These are phyloP conservation scores for Zoysia japonica DNA, from an alignment of 176 grass and related monocot species.

Conservation along the genomic window DNA sequence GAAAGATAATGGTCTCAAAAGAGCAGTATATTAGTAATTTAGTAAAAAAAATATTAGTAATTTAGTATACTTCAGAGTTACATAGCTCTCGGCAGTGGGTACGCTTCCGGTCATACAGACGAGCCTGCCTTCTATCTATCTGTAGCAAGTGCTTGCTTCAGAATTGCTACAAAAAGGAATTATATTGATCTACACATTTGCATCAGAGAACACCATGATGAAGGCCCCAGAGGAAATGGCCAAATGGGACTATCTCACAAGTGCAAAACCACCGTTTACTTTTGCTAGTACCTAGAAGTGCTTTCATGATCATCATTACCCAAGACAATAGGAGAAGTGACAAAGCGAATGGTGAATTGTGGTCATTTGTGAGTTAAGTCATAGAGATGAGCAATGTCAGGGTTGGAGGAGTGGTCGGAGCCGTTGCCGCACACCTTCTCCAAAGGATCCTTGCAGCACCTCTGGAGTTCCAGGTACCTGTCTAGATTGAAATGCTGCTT, in stretches of 20 bases:
- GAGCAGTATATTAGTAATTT: slow-evolving; percentile 25
- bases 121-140: slow-evolving; percentile 31
- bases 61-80: slow-evolving; percentile 22
- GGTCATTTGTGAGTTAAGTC: slow-evolving; percentile 70
- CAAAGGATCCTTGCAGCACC: slow-evolving; percentile 72
- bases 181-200: slow-evolving; percentile 44
- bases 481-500: slow-evolving; percentile 71
- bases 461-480: slow-evolving; percentile 83
- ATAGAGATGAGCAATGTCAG: slow-evolving; percentile 53
- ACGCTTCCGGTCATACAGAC: slow-evolving; percentile 19
- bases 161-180: slow-evolving; percentile 31
- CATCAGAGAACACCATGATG: slow-evolving; percentile 35
- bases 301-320: slow-evolving; percentile 22
- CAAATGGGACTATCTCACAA: slow-evolving; percentile 27
- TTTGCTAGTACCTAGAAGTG: slow-evolving; percentile 30
- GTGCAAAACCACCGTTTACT: slow-evolving; percentile 39
- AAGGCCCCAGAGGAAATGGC: slow-evolving; percentile 18
- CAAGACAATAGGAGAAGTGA: slow-evolving; percentile 34
- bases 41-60: too few relatives aligned
- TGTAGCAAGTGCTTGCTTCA: neutral
- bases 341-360: slow-evolving; percentile 28
- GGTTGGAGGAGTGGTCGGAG: slow-evolving; percentile 20
- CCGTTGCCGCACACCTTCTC: slow-evolving; percentile 51
- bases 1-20: neutral
- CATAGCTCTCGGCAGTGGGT: slow-evolving; percentile 30